Evolutionary conservation across 2,329 filamentous ascomycete genomes (phyloP).

Genomic region (Exophiala aquamarina): DNA sequence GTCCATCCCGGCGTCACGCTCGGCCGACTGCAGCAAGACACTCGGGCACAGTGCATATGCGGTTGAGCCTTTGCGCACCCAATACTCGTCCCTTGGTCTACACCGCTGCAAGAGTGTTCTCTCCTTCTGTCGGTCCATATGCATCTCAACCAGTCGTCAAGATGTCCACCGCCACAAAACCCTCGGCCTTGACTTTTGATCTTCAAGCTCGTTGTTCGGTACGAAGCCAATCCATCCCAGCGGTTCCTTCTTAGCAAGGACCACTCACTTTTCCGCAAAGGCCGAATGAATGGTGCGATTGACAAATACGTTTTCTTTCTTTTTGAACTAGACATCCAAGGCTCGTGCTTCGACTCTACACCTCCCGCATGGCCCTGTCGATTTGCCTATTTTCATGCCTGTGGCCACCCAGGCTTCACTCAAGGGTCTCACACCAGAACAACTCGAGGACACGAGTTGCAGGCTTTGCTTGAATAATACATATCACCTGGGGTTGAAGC

Average conservation of each 20-base stretch:
- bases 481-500: constrained; percentile 93
- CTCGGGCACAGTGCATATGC: constrained; percentile 21
- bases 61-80: constrained; percentile 11
- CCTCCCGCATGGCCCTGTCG: constrained; percentile 87
- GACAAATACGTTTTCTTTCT: constrained; percentile 14
- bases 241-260: constrained; percentile 1
- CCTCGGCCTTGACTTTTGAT: constrained; percentile 73
- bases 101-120: constrained; percentile 19
- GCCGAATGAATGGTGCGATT: constrained; percentile 7
- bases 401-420: constrained; percentile 95
- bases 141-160: constrained; percentile 17
- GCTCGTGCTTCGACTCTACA: constrained; percentile 84
- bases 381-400: constrained; percentile 95
- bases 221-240: constrained; percentile 38
- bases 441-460: constrained; percentile 86
- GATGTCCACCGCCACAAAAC: constrained; percentile 24
- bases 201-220: constrained; percentile 78
- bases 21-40: constrained; percentile 14
- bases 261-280: too few relatives aligned
- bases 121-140: constrained; percentile 15
- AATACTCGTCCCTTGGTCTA: constrained; percentile 19
- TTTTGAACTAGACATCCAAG: constrained; percentile 72
- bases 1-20: constrained; percentile 19
- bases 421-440: constrained; percentile 89
- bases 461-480: constrained; percentile 95